A percentile compares a stretch with the other conserved stretches of the same genome.
These are phyloP conservation scores for Alternaria ventricosa DNA, from an alignment of 2,329 filamentous ascomycete genomes.

Conservation along the genomic window DNA sequence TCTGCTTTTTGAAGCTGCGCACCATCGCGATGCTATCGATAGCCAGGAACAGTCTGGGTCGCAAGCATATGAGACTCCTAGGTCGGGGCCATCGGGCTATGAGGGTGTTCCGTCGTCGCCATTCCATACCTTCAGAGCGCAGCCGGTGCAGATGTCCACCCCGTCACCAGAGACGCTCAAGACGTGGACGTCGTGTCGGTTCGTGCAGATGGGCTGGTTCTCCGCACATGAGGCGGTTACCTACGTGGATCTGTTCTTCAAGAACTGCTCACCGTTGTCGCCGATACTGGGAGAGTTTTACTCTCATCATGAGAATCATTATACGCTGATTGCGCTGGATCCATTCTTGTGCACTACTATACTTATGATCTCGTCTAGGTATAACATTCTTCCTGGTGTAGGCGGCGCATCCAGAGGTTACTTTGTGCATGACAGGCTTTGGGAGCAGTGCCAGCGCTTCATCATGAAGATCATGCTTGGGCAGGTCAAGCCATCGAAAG, in stretches of 20 bases:
- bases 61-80: constrained; percentile 48
- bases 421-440: constrained; percentile 61
- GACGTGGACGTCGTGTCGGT: constrained; percentile 59
- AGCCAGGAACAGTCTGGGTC: constrained; percentile 42
- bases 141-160: constrained; percentile 48
- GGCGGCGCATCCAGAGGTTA: constrained; percentile 57
- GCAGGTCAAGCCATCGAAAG: constrained; percentile 60
- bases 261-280: constrained; percentile 59
- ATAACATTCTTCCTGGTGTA: constrained; percentile 50
- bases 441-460: constrained; percentile 62
- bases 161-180: constrained; percentile 51
- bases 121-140: constrained; percentile 42
- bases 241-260: constrained; percentile 61
- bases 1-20: constrained; percentile 59
- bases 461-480: constrained; percentile 62
- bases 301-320: constrained; percentile 57
- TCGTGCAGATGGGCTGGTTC: constrained; percentile 64
- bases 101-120: constrained; percentile 34
- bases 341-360: constrained; percentile 62
- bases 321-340: constrained; percentile 57
- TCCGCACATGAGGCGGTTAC: constrained; percentile 61
- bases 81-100: constrained; percentile 37
- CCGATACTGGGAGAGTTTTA: constrained; percentile 60
- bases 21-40: constrained; percentile 47
- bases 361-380: constrained; percentile 62